A percentile compares a stretch with the other conserved stretches of the same genome.
Evolutionary conservation across 2,329 filamentous ascomycete genomes (phyloP).

Genomic region (Juglanconis sp.): DNA sequence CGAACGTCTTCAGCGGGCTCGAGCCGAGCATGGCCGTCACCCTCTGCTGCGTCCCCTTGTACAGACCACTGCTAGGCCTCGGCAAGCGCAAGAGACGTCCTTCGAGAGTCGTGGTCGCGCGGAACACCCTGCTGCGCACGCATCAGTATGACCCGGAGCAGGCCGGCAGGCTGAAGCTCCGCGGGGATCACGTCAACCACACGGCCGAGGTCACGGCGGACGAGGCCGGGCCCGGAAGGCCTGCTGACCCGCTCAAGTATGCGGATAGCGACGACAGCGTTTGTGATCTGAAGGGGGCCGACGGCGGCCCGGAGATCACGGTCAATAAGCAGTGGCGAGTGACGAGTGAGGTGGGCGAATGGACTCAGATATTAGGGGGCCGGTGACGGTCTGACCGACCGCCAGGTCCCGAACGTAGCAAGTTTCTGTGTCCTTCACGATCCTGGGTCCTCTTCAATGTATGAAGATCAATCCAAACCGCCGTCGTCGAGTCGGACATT

Average conservation of each 20-base stretch:
- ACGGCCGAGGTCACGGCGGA: background rate
- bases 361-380: background rate
- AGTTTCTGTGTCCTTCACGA: too few relatives aligned
- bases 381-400: too few relatives aligned
- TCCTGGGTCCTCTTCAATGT: too few relatives aligned
- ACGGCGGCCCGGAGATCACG: background rate
- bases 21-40: slow-evolving; percentile 37
- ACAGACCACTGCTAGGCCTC: slow-evolving; percentile 35
- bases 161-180: background rate
- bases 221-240: background rate
- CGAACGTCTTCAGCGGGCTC: slow-evolving; percentile 33
- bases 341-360: background rate
- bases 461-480: too few relatives aligned
- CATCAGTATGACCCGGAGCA: slow-evolving; percentile 1
- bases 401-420: too few relatives aligned
- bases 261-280: background rate
- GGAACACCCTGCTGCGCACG: background rate
- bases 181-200: background rate
- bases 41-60: slow-evolving; percentile 35
- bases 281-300: background rate
- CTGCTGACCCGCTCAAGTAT: background rate
- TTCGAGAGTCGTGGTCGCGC: background rate
- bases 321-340: background rate
- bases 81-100: background rate
- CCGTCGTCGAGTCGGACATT: too few relatives aligned